phyloP scores from a whole-genome alignment of 148 eudicot species.

The Pharnaceum exiguum region DNA sequence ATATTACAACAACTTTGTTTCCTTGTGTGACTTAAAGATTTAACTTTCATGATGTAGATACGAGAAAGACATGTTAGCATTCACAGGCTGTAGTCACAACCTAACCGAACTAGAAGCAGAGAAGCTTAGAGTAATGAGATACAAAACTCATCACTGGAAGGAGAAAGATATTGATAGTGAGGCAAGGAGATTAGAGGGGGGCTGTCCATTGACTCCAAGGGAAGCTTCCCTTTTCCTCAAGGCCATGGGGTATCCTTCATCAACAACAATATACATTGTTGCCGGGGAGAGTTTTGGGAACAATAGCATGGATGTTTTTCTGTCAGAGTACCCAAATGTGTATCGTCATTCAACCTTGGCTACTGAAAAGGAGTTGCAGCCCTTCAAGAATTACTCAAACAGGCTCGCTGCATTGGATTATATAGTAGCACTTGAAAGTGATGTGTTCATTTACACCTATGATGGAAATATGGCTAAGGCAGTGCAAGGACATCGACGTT shows the following conservation, averaged over 20 bases:
- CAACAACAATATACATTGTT: constrained; percentile 48
- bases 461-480: constrained; percentile 69
- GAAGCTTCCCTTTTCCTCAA: constrained; percentile 52
- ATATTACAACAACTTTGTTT: neutral
- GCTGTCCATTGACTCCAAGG: constrained; percentile 60
- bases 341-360: constrained; percentile 39
- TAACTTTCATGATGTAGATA: constrained; percentile 22
- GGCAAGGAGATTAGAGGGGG: constrained; percentile 35
- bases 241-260: constrained; percentile 46
- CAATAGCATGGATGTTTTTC: constrained; percentile 31
- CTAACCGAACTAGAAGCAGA: constrained; percentile 33
- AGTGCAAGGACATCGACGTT: constrained; percentile 51
- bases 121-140: constrained; percentile 37
- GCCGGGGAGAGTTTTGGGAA: constrained; percentile 55
- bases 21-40: neutral
- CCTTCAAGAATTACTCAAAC: constrained; percentile 32
- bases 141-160: constrained; percentile 45
- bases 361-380: constrained; percentile 36
- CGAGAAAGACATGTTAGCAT: constrained; percentile 61
- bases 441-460: constrained; percentile 49
- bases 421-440: constrained; percentile 42
- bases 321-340: constrained; percentile 29
- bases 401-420: constrained; percentile 65
- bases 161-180: constrained; percentile 39
- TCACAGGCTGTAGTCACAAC: constrained; percentile 52